phyloP scores from a whole-genome alignment of 2,329 filamentous ascomycete genomes.

The Diaporthe velutina region DNA sequence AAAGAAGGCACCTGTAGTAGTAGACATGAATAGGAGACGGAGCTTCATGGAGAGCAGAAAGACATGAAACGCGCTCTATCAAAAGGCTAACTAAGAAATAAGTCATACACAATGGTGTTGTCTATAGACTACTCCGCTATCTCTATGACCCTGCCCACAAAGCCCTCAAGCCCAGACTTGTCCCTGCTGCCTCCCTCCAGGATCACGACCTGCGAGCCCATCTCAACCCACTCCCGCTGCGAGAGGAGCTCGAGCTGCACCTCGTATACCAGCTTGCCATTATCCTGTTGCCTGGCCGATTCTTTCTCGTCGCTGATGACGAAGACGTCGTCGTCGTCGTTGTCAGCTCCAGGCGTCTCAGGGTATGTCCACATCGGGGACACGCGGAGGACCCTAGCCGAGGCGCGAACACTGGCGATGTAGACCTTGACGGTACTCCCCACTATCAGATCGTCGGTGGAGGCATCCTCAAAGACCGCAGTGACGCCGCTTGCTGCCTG shows the following conservation, averaged over 20 bases:
- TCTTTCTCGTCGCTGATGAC: slow-evolving; percentile 63
- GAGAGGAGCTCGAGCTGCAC: slow-evolving; percentile 78
- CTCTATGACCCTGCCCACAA: slow-evolving; percentile 76
- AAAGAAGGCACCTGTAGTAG: neutral
- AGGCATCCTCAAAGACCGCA: slow-evolving; percentile 76
- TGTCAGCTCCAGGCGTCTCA: slow-evolving; percentile 42
- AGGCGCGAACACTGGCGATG: slow-evolving; percentile 86
- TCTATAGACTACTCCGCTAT: slow-evolving; percentile 63
- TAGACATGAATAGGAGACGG: neutral
- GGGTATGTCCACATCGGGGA: slow-evolving; percentile 46
- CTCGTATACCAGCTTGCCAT: slow-evolving; percentile 56
- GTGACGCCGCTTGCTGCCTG: slow-evolving; percentile 77
- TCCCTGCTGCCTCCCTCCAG: slow-evolving; percentile 79
- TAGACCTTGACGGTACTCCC: slow-evolving; percentile 86
- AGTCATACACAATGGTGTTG: neutral
- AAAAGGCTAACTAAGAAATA: neutral
- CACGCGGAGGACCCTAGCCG: slow-evolving; percentile 78
- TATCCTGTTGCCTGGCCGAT: slow-evolving; percentile 48
- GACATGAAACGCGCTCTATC: neutral
- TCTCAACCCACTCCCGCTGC: slow-evolving; percentile 79
- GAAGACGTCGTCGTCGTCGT: slow-evolving; percentile 71
- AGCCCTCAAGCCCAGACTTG: slow-evolving; percentile 77
- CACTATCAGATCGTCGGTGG: slow-evolving; percentile 72
- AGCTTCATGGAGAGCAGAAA: neutral
- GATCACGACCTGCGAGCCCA: slow-evolving; percentile 77